phyloP scores from a whole-genome alignment of 371 early-diverging fungal genomes.

The Blakeslea trispora region DNA sequence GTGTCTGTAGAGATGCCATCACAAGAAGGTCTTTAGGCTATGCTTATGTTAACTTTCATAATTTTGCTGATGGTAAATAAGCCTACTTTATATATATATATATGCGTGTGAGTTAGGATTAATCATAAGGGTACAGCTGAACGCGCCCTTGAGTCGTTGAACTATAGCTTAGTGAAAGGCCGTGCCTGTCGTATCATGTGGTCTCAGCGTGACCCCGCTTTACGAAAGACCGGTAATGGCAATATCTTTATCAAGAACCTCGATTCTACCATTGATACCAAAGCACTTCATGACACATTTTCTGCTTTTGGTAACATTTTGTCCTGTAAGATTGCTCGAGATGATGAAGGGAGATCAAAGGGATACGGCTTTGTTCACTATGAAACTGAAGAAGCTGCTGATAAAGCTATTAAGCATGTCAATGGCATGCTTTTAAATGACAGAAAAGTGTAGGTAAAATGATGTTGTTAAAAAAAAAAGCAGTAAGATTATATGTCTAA shows the following conservation, averaged over 20 bases:
- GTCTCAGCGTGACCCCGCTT: constrained; percentile 97
- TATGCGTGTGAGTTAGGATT: too few relatives aligned
- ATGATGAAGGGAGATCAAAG: constrained; percentile 73
- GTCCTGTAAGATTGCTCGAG: constrained; percentile 91
- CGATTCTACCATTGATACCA: constrained; percentile 94
- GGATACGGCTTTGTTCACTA: constrained; percentile 99
- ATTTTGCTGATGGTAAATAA: constrained; percentile 64
- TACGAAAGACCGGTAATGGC: constrained; percentile 89
- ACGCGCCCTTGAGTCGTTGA: constrained; percentile 90
- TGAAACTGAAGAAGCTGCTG: constrained; percentile 84
- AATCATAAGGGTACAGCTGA: constrained; percentile 77
- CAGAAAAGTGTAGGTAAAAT: constrained; percentile 61
- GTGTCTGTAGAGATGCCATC: constrained; percentile 96
- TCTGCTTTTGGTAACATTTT: constrained; percentile 91
- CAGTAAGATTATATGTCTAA: too few relatives aligned
- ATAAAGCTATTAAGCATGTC: constrained; percentile 85
- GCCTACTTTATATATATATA: constrained; percentile 16
- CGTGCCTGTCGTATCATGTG: constrained; percentile 98
- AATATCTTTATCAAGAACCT: constrained; percentile 99
- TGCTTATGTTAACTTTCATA: constrained; percentile 96
- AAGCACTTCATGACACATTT: constrained; percentile 94
- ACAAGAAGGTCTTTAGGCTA: constrained; percentile 96
- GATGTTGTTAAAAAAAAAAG: too few relatives aligned
- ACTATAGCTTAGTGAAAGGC: constrained; percentile 93
- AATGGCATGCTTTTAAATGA: constrained; percentile 95